Evolutionary conservation across 352 stramenopile species (phyloP), one percentile per base, ranked within the genome.

Genomic region (Pythium oligandrum): DNA sequence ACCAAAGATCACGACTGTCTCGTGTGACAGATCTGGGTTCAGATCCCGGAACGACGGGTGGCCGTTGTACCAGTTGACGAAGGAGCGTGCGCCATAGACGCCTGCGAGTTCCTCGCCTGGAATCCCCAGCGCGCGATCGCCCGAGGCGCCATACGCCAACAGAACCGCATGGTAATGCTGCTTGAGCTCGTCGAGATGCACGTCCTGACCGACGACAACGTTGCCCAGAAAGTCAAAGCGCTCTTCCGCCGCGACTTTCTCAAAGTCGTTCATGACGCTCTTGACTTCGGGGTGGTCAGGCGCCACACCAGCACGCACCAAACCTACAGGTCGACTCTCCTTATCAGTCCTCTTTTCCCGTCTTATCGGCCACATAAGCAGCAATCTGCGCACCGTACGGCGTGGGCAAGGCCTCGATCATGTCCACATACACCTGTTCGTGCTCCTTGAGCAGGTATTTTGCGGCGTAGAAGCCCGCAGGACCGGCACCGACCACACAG

Each of bases 31-130:
- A 53, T 91, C 68, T 33, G 86, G 50, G 11, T 81, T 67, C 36
- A 98, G 57, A 51, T 97, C 74, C 43, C 84, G 74, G 72, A 96
- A 98, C 5, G 96, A 79, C 6, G 95, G 95, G 78, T 99, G 96
- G 40, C 93, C 96, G 64, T 99, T 99, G 82, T 99, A 99, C 96
- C 96, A 99, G 68, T 97, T 96, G 9, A 99, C 96, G 67, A 99
- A 99, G 55, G 90, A 78, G 26, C 96, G 73, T 4, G 96, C 91
- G 34, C 75, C 88, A 48, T 97, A 57, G 11, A 98, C 88, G 32
- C 75, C 75, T 0, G 48, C 12, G 3, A 91, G 66, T 6, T 79
- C 55, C 62, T 98, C 91, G 11, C 89, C 92, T 10, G 84, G 83
- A 42, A 98, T 74, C 34, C 75, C 75, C 3, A 99, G 70, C 52